Evolutionary conservation across 257 asterid genomes (phyloP).

Genomic region (Rauvolfia tetraphylla): DNA sequence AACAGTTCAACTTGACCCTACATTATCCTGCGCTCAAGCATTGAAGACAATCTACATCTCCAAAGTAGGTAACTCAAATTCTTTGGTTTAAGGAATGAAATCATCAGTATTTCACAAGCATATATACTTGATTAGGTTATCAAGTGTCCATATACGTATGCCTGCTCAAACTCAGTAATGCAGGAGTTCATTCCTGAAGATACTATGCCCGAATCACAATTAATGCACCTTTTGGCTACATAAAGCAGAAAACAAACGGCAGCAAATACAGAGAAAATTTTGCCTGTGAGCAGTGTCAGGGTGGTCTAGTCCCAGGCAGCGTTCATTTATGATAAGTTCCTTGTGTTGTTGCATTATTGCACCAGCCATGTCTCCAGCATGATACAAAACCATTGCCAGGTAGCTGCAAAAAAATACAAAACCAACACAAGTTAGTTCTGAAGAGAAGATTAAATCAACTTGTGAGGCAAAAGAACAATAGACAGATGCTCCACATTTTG

Average conservation of each 20-base stretch:
- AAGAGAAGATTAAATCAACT: neutral
- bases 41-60: neutral
- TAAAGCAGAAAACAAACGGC: constrained; percentile 2
- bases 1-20: neutral
- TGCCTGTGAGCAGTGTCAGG: constrained; percentile 99
- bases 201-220: too few relatives aligned
- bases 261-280: constrained; percentile 5
- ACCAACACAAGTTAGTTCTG: neutral
- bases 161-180: neutral
- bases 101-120: neutral
- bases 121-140: too few relatives aligned
- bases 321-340: constrained; percentile 94
- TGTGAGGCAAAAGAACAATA: neutral
- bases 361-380: constrained; percentile 98
- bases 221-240: neutral
- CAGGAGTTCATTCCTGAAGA: neutral
- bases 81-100: neutral
- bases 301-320: constrained; percentile 97
- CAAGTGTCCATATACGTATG: too few relatives aligned
- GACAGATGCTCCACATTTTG: neutral
- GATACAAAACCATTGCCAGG: constrained; percentile 96
- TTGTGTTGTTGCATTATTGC: constrained; percentile 97
- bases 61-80: neutral
- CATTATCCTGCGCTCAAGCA: neutral
- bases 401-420: constrained; percentile 41